These are phyloP conservation scores for Fusarium sp. DNA, from an alignment of 2,329 filamentous ascomycete species.

Conservation along the genomic window DNA sequence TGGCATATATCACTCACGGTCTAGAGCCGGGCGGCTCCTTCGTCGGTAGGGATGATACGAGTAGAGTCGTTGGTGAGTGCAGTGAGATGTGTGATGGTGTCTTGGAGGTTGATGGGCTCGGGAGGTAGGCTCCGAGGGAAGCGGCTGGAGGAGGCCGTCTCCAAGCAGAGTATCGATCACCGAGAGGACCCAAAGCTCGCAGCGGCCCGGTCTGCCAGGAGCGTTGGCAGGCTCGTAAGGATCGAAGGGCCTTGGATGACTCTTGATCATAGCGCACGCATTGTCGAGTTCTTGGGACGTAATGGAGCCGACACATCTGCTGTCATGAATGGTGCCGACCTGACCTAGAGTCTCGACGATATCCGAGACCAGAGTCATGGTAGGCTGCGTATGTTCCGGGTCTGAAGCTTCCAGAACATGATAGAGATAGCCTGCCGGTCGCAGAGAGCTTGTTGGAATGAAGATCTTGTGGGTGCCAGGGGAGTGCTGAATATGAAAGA, in stretches of 20 bases:
- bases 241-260: background rate
- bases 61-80: conserved; percentile 33
- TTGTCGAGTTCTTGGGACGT: conserved; percentile 22
- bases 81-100: conserved; percentile 34
- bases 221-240: background rate
- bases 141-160: conserved; percentile 24
- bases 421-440: conserved; percentile 20
- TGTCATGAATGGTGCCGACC: conserved; percentile 16
- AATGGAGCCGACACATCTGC: conserved; percentile 33
- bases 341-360: background rate
- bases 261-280: conserved; percentile 22
- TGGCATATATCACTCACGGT: background rate
- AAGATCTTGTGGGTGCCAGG: conserved; percentile 31
- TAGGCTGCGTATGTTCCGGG: background rate
- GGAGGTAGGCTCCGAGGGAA: background rate
- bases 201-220: background rate
- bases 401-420: background rate
- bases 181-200: conserved; percentile 18
- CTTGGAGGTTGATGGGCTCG: conserved; percentile 17
- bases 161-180: conserved; percentile 13
- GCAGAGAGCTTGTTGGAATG: conserved; percentile 14
- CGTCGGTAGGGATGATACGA: conserved; percentile 34
- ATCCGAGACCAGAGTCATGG: conserved; percentile 15
- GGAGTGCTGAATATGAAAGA: conserved; percentile 32
- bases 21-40: conserved; percentile 4